Percentiles rank a stretch among this genome's conserved stretches.
Evolutionary conservation across 768 basidiomycete genomes (phyloP).

Genomic region (Brasilioporus rufonigricans): DNA sequence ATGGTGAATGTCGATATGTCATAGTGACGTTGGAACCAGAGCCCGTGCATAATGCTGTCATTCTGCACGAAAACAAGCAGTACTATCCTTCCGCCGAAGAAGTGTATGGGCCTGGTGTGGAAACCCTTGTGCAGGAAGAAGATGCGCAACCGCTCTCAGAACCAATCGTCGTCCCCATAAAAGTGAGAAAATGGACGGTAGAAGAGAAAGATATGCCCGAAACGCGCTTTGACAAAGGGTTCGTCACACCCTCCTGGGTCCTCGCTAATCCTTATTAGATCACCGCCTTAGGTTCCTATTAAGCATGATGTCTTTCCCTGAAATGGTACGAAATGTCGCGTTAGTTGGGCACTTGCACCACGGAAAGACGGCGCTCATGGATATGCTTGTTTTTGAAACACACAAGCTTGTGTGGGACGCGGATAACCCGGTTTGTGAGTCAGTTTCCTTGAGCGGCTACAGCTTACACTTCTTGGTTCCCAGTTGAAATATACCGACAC

Average conservation of each 20-base stretch:
- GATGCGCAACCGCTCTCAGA: conserved; percentile 94
- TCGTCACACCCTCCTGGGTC: conserved; percentile 27
- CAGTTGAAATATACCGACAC: conserved; percentile 97
- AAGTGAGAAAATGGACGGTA: conserved; percentile 91
- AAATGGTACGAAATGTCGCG: conserved; percentile 95
- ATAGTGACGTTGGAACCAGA: conserved; percentile 42
- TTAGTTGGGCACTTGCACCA: conserved; percentile 97
- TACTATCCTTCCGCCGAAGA: conserved; percentile 94
- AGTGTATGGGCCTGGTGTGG: conserved; percentile 91
- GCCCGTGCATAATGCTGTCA: conserved; percentile 74
- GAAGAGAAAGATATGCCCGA: conserved; percentile 96
- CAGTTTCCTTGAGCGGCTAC: conserved; percentile 8
- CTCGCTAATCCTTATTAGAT: conserved; percentile 6
- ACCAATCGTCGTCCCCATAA: conserved; percentile 93
- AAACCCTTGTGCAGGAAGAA: conserved; percentile 97
- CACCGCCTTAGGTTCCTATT: conserved; percentile 72
- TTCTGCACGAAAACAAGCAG: conserved; percentile 96
- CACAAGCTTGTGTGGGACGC: conserved; percentile 94
- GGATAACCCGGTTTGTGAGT: conserved; percentile 71
- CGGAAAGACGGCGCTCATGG: conserved; percentile 95
- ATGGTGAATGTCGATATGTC: neutral
- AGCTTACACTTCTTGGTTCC: conserved; percentile 18
- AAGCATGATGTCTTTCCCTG: conserved; percentile 87
- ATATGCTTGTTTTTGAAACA: conserved; percentile 96
- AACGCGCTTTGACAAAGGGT: conserved; percentile 98